Evolutionary conservation across 192 early-diverging fungal species (phyloP), one percentile per base, ranked within the genome.

Genomic region (Backusella australiensis): DNA sequence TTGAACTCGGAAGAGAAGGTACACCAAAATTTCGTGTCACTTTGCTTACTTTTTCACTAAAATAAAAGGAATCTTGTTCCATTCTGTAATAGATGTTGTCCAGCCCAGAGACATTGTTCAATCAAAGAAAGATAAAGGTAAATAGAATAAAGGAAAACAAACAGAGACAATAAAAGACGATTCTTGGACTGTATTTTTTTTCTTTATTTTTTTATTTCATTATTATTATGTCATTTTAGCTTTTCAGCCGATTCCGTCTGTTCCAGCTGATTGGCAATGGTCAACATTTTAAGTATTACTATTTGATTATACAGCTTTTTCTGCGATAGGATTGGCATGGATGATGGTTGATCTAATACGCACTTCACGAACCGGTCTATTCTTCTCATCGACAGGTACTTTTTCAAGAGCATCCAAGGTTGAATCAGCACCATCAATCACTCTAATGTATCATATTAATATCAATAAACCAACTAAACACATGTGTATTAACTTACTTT

Each of bases 281-380:
- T 71, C 70, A 15, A 71, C 70, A 19, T 71, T 71, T 39, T 71
- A 71, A 70, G 12, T 34, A 66, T 66, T 14, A 65, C 17, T 12
- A 67, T 69, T 69, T 21, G 11, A 36, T 29, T 69, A 69, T 69
- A 23, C 35, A 69, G n/a, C 23, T 38, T 79, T 79, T 12, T 97
- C 94, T 9, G 97, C 96, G 21, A 97, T 82, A 12, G 97, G 97
- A 81, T 99, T 99, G 5, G 97, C 96, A 83, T 98, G 96, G 34
- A 99, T 93, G 0, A 93, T 96, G 11, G 96, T 89, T 0, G 83
- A 84, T 72, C 81, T 79, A 23, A 99, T 91, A 74, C 88, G 85
- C 14, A 97, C 87, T 0, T 93, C 92, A 68, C 96, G 90, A 9
- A 91, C 75, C 4, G 98, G 97, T 8, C 92, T 81, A 75, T 92